phyloP scores from a whole-genome alignment of 495 filamentous ascomycete species.

The Neurospora africana region DNA sequence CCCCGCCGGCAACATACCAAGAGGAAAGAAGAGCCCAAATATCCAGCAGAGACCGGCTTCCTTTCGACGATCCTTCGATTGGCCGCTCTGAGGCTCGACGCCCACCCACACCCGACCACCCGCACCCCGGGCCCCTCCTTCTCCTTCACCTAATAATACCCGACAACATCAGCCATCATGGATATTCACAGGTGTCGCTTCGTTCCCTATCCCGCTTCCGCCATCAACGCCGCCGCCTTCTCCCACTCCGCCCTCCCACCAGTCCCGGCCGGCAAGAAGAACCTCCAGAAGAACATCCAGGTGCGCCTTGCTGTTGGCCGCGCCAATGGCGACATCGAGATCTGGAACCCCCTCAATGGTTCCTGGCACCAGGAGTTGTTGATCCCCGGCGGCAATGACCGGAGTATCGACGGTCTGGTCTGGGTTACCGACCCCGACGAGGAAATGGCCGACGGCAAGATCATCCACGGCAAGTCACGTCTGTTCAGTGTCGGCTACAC shows the following conservation, averaged over 20 bases:
- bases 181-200: slow-evolving; percentile 97
- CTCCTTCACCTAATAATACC: not conserved
- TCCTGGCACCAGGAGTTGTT: slow-evolving; percentile 84
- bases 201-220: slow-evolving; percentile 83
- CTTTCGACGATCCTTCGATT: slow-evolving; percentile 1
- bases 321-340: slow-evolving; percentile 92
- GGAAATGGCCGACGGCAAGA: slow-evolving; percentile 47
- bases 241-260: slow-evolving; percentile 65
- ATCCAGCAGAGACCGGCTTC: not conserved
- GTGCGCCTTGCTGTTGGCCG: slow-evolving; percentile 81
- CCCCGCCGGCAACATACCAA: not conserved
- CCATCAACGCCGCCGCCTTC: slow-evolving; percentile 91
- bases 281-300: slow-evolving; percentile 30
- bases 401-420: slow-evolving; percentile 78
- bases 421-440: slow-evolving; percentile 86
- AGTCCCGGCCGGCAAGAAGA: slow-evolving; percentile 47
- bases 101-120: not conserved
- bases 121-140: not conserved
- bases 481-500: slow-evolving; percentile 97
- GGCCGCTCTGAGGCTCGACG: slow-evolving; percentile 1
- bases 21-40: not conserved
- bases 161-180: slow-evolving; percentile 42
- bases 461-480: slow-evolving; percentile 60
- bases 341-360: slow-evolving; percentile 87
- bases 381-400: slow-evolving; percentile 71